Base-by-base conservation (phyloP, 2,329 filamentous ascomycete genomes). In the Arthroderma sp. region DNA sequence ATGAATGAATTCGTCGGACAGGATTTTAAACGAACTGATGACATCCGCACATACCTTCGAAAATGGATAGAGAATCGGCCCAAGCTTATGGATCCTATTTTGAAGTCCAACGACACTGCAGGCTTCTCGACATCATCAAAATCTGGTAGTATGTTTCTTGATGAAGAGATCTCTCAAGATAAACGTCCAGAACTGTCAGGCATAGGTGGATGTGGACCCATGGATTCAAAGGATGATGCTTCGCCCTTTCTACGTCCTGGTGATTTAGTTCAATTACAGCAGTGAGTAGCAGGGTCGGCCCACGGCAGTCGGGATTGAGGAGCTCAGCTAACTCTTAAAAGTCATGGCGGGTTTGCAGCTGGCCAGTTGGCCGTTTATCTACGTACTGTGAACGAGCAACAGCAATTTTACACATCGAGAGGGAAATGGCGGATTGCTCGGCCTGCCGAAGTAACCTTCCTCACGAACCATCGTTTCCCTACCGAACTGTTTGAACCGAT, bases 401-500 rank as follows among this genome's bases (percentile, higher is more conserved):
- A 68, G 55, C 73, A 76, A 54, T 75, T 76, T 44, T 76, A 76
- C 52, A 73, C 70, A 1, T 62, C 64, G 8, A 63, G 69, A 58
- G 74, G 74, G 6, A 73, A 75, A 62, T 76, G 74, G 74, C 67
- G 73, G 4, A 64, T 74, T 19, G 68, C 66, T 35, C 63, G 62
- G 6, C 65, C 72, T 3, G 66, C 63, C 19, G 64, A 68, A 33
- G 66, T 81, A 6, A 72, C 75, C 49, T 81, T 77, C 63, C 71
- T 76, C 8, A 69, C 81, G 9, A 74, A 77, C 52, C 68, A 70
- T 23, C 80, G 79, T 61, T 71, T 78, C 8, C 67, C 76, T 28
- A 69, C 68, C 1, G 66, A 74, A 28, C 61, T 76, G 25, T 61
- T 83, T 2, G 64, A 74, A 11, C 71, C 74, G 1, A 64, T 84